Conservation (phyloP, 257 asterid species). For the Striga asiatica region DNA sequence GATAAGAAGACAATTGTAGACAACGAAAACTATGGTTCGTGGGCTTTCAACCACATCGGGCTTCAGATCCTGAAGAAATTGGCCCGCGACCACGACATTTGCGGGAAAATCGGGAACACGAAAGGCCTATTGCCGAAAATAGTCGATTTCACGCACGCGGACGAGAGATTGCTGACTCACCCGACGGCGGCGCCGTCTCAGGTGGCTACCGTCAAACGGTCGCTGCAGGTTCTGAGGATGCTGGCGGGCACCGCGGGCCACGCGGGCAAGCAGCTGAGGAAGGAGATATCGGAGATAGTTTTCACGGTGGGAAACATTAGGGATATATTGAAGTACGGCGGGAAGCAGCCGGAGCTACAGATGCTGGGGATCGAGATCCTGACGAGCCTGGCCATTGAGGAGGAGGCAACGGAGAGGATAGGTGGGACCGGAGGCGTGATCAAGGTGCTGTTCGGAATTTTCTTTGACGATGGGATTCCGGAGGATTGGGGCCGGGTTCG, state of each 20-base stretch:
- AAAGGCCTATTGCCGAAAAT: slow-evolving; percentile 74
- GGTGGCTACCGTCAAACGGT: slow-evolving; percentile 51
- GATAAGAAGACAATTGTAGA: slow-evolving; percentile 46
- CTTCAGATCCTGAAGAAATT: slow-evolving; percentile 78
- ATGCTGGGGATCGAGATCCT: slow-evolving; percentile 64
- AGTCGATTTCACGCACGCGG: slow-evolving; percentile 66
- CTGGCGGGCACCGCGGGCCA: slow-evolving; percentile 59
- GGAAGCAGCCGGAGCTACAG: slow-evolving; percentile 51
- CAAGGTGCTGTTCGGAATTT: slow-evolving; percentile 49
- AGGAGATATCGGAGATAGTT: slow-evolving; percentile 76
- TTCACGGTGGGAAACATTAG: slow-evolving; percentile 68
- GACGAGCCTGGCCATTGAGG: slow-evolving; percentile 58
- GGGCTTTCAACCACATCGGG: slow-evolving; percentile 81
- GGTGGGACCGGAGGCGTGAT: slow-evolving; percentile 75
- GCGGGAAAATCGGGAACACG: slow-evolving; percentile 75
- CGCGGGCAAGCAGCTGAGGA: slow-evolving; percentile 64
- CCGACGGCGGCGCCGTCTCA: slow-evolving; percentile 49
- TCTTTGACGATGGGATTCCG: slow-evolving; percentile 33
- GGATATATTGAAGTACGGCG: slow-evolving; percentile 58
- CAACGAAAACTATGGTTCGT: slow-evolving; percentile 34
- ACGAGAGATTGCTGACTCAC: slow-evolving; percentile 46
- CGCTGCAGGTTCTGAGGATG: slow-evolving; percentile 74
- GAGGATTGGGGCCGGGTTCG: slow-evolving; percentile 32
- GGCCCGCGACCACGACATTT: slow-evolving; percentile 75
- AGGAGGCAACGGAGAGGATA: slow-evolving; percentile 78